Percentiles rank a stretch among this genome's conserved stretches.
These are phyloP conservation scores for Ceratocystis cubensis DNA, from an alignment of 2,329 filamentous ascomycete species.

Conservation along the genomic window DNA sequence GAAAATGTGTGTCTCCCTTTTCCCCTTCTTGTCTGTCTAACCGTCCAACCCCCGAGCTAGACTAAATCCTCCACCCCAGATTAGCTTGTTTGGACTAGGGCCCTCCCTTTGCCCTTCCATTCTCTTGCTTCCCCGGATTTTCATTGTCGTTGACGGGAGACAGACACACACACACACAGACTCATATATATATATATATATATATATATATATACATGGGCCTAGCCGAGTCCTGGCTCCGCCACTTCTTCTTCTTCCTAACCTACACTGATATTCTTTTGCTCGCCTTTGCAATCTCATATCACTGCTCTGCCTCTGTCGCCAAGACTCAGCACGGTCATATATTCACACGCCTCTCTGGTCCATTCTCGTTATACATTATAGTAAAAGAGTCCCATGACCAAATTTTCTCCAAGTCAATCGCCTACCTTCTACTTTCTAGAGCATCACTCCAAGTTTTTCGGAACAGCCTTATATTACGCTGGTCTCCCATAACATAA, in stretches of 20 bases:
- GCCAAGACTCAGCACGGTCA: neutral
- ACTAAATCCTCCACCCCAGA: neutral
- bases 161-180: neutral
- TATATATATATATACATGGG: neutral
- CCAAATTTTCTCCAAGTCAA: slow-evolving; percentile 9
- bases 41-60: neutral
- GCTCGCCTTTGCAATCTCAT: neutral
- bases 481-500: neutral
- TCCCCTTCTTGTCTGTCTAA: neutral
- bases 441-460: neutral
- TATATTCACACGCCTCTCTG: neutral
- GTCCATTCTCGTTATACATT: neutral
- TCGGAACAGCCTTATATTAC: neutral
- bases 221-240: neutral
- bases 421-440: neutral
- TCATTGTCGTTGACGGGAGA: neutral
- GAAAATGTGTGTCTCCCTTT: neutral
- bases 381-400: slow-evolving; percentile 3
- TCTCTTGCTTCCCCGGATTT: slow-evolving; percentile 13
- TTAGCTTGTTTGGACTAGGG: slow-evolving; percentile 5
- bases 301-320: neutral
- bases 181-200: neutral
- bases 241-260: neutral
- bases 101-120: neutral
- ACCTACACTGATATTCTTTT: too few relatives aligned